These are phyloP conservation scores for Ophiostoma piceae DNA, from an alignment of 2,329 filamentous ascomycete species.

Conservation along the genomic window DNA sequence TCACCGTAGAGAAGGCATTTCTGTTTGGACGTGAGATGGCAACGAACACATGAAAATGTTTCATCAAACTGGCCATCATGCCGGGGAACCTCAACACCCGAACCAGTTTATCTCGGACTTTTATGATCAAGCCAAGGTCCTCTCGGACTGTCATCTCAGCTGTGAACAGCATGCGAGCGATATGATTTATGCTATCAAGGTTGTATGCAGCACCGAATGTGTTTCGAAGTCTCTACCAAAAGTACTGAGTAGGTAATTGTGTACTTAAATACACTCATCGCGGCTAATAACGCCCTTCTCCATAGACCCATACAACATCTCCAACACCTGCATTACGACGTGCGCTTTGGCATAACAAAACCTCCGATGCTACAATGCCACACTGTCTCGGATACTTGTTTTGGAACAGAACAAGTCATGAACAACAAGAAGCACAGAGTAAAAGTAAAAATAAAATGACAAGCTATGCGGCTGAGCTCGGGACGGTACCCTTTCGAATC, in stretches of 20 bases:
- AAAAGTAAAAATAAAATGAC: neutral
- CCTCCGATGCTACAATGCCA: neutral
- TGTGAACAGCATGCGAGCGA: neutral
- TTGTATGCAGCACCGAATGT: neutral
- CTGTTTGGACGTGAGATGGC: too few relatives aligned
- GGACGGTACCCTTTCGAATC: neutral
- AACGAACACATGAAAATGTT: neutral
- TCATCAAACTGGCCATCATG: neutral
- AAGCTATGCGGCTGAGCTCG: conserved; percentile 3
- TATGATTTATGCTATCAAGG: neutral
- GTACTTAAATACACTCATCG: neutral
- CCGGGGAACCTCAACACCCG: neutral
- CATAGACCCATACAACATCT: neutral
- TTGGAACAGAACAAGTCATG: neutral
- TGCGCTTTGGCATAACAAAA: conserved; percentile 10
- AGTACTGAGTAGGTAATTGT: neutral
- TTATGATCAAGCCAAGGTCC: neutral
- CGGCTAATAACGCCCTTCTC: neutral
- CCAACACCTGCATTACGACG: conserved; percentile 4
- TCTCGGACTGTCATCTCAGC: neutral
- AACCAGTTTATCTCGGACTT: neutral
- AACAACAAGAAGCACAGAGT: neutral
- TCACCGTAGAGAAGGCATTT: too few relatives aligned
- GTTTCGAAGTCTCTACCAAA: too few relatives aligned
- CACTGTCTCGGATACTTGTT: conserved; percentile 4